phyloP scores from a whole-genome alignment of 2,329 filamentous ascomycete species.

The Colletotrichum falcatum region DNA sequence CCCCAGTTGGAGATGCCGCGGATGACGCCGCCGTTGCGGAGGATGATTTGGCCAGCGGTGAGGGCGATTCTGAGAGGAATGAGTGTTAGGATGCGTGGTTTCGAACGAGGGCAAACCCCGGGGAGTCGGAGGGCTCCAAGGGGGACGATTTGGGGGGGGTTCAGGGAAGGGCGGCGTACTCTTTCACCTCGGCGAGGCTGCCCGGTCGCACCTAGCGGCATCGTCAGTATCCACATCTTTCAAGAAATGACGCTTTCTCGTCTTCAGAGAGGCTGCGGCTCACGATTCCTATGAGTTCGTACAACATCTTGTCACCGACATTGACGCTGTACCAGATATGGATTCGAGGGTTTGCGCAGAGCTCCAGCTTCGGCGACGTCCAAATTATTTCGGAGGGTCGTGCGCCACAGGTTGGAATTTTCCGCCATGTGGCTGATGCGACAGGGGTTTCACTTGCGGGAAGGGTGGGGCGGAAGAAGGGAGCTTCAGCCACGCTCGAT shows the following conservation, averaged over 20 bases:
- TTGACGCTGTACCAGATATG: constrained; percentile 42
- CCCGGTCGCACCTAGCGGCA: constrained; percentile 84
- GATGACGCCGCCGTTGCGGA: constrained; percentile 87
- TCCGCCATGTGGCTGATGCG: constrained; percentile 23
- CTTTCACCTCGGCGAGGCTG: constrained; percentile 91
- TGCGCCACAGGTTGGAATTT: constrained; percentile 34
- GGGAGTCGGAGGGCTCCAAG: background rate
- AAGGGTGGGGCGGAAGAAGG: background rate
- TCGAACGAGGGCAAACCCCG: background rate
- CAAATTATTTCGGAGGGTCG: constrained; percentile 30
- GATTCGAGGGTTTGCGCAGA: constrained; percentile 5
- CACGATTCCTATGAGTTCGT: constrained; percentile 97
- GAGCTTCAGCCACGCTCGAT: constrained; percentile 33
- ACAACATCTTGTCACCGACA: constrained; percentile 78
- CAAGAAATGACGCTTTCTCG: too few relatives aligned
- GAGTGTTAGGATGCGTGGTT: background rate
- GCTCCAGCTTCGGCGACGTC: constrained; percentile 27
- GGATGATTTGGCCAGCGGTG: constrained; percentile 84
- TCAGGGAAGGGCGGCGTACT: constrained; percentile 72
- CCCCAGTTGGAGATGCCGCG: constrained; percentile 97
- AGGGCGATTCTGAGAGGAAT: constrained; percentile 80
- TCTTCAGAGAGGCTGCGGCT: constrained; percentile 50
- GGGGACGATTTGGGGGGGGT: constrained; percentile 24
- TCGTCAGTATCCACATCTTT: constrained; percentile 25
- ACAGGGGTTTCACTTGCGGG: accelerated